A percentile compares a stretch with the other conserved stretches of the same genome.
Conservation (phyloP, 169 alveolate genomes). For the Theileria luwenshuni region DNA sequence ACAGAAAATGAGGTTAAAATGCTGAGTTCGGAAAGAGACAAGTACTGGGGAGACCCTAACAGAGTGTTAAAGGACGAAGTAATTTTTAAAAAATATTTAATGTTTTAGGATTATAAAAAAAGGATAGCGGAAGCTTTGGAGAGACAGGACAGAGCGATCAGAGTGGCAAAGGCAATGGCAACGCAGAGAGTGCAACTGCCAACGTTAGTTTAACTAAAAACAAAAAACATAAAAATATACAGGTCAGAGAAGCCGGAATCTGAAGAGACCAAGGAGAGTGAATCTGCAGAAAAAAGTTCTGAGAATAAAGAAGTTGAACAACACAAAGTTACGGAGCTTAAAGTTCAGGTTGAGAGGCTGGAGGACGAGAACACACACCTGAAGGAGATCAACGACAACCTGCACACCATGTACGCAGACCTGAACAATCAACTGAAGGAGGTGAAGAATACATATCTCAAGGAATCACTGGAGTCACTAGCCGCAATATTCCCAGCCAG, state of each 20-base stretch:
- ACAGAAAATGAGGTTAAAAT: slow-evolving; percentile 38
- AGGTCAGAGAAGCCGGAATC: not conserved
- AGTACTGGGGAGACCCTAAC: slow-evolving; percentile 23
- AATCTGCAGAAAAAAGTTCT: not conserved
- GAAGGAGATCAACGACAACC: slow-evolving; percentile 56
- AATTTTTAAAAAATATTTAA: not conserved
- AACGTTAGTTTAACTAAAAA: not conserved
- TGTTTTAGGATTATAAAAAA: slow-evolving; percentile 13
- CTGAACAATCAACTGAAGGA: slow-evolving; percentile 32
- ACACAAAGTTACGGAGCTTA: slow-evolving; percentile 22
- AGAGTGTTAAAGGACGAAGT: slow-evolving; percentile 13
- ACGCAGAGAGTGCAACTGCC: slow-evolving; percentile 1
- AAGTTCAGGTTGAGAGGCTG: slow-evolving; percentile 33
- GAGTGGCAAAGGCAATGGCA: slow-evolving; percentile 62
- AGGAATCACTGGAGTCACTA: slow-evolving; percentile 50
- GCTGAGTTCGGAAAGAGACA: slow-evolving; percentile 51
- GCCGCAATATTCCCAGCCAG: slow-evolving; percentile 25
- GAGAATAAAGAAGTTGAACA: not conserved
- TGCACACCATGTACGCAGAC: slow-evolving; percentile 67
- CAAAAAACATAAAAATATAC: not conserved
- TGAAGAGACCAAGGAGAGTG: not conserved
- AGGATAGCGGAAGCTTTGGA: slow-evolving; percentile 53
- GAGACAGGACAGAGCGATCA: slow-evolving; percentile 58
- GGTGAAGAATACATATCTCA: slow-evolving; percentile 33
- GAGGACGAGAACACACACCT: slow-evolving; percentile 59